Base-by-base conservation (phyloP, 768 basidiomycete genomes). In the Tricholomella constricta region DNA sequence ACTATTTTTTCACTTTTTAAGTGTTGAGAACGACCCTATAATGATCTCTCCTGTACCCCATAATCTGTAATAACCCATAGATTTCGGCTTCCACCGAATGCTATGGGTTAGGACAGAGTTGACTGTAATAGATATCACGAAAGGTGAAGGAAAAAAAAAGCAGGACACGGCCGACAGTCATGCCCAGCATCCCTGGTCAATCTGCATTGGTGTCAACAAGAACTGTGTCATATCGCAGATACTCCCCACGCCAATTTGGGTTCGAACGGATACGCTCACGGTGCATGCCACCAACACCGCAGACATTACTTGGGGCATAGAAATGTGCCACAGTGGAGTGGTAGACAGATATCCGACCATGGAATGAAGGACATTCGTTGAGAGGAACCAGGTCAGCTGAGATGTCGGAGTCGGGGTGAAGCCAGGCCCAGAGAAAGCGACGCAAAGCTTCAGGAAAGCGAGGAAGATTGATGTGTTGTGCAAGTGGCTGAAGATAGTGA, bases 61-160 rank as follows among this genome's bases (percentile, higher is more conserved):
- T 37, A 37, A 11, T 17, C 36, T 37, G n/a, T n/a, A n/a, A n/a
- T n/a, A n/a, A n/a, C n/a, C n/a, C n/a, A n/a, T n/a, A n/a, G n/a
- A n/a, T n/a, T n/a, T n/a, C n/a, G n/a, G n/a, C n/a, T n/a, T n/a
- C n/a, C n/a, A n/a, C n/a, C n/a, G n/a, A n/a, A n/a, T n/a, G n/a
- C n/a, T n/a, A n/a, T n/a, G n/a, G n/a, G n/a, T n/a, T n/a, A n/a
- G n/a, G n/a, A n/a, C n/a, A n/a, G n/a, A n/a, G n/a, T n/a, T n/a
- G n/a, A n/a, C n/a, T n/a, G n/a, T n/a, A n/a, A n/a, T 48, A 6
- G 1, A 11, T 42, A 7, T 47, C 34, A 1, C 43, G 17, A 47
- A 64, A 57, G 0, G 29, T 45, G 47, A 72, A 71, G 0, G 68
- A 70, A 44, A 73, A 72, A 20, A 73, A 61, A 0, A 73, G 60